Percentiles rank a stretch among this genome's conserved stretches.
Evolutionary conservation across 139 green algal genomes (phyloP).

Genomic region (Ettlia oleoabundans): DNA sequence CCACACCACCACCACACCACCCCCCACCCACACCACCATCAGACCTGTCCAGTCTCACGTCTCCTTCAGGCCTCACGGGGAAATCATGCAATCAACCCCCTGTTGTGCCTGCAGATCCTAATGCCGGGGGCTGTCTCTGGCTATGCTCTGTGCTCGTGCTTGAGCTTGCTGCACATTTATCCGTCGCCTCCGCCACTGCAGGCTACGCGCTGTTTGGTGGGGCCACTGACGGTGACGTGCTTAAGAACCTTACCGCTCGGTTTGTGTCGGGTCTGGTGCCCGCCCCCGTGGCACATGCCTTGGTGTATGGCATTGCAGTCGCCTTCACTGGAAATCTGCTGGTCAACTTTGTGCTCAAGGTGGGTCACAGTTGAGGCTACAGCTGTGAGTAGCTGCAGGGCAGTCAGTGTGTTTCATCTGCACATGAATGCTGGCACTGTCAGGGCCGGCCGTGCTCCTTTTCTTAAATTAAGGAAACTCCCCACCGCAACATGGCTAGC

Average conservation of each 20-base stretch:
- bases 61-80: too few species aligned
- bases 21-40: neutral
- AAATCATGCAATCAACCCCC: too few species aligned
- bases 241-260: conserved; percentile 44
- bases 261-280: conserved; percentile 4
- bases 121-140: too few species aligned
- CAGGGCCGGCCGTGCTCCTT: neutral
- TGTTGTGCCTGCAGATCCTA: too few species aligned
- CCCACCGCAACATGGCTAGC: too few species aligned
- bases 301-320: conserved; percentile 24
- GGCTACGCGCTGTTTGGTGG: conserved; percentile 50
- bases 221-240: conserved; percentile 42
- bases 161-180: neutral
- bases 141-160: too few species aligned
- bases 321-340: conserved; percentile 42
- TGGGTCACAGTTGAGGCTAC: too few species aligned
- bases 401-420: neutral
- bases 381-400: neutral
- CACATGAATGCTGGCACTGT: neutral
- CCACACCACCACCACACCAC: neutral
- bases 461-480: too few species aligned
- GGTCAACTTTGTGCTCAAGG: conserved; percentile 54
- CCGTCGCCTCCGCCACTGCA: neutral
- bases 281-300: neutral
- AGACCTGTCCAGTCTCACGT: too few species aligned